These are phyloP conservation scores for Aspergillus conjunctus DNA, from an alignment of 495 filamentous ascomycete genomes.

Conservation along the genomic window DNA sequence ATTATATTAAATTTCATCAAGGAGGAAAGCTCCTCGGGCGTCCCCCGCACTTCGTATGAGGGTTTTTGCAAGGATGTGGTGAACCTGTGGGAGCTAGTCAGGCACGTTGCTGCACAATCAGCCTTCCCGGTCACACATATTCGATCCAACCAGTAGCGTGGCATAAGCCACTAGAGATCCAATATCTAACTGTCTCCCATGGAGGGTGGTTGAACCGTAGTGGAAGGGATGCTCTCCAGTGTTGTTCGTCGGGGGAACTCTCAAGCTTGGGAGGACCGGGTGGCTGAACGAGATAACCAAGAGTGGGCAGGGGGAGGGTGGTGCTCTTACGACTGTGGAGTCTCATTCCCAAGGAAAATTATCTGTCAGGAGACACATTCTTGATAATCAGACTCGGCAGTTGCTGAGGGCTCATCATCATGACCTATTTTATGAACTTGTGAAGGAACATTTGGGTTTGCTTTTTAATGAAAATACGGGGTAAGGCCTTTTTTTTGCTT, in stretches of 20 bases:
- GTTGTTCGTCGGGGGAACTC: background rate
- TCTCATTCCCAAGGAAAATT: constrained; percentile 2
- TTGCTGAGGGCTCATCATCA: background rate
- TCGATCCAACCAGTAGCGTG: constrained; percentile 17
- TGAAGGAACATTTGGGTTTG: constrained; percentile 22
- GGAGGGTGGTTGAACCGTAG: background rate
- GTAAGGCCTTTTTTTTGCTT: background rate
- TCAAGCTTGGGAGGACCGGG: constrained; percentile 1
- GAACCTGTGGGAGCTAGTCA: constrained; percentile 25
- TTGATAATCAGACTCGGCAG: background rate
- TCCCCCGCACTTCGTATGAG: constrained; percentile 1
- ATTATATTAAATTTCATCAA: background rate
- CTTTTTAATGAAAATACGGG: constrained; percentile 3
- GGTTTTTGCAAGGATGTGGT: constrained; percentile 15
- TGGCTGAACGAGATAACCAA: constrained; percentile 13
- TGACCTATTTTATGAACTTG: background rate
- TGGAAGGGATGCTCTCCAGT: background rate
- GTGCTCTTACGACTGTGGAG: constrained; percentile 10
- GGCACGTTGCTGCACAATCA: constrained; percentile 21
- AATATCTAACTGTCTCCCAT: background rate
- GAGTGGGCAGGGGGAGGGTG: constrained; percentile 2
- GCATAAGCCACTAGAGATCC: constrained; percentile 22
- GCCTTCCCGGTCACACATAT: constrained; percentile 17
- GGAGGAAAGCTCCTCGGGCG: background rate
- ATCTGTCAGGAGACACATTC: background rate